Base-by-base conservation (phyloP, 352 stramenopile species). In the Globisporangium acanthophoron region DNA sequence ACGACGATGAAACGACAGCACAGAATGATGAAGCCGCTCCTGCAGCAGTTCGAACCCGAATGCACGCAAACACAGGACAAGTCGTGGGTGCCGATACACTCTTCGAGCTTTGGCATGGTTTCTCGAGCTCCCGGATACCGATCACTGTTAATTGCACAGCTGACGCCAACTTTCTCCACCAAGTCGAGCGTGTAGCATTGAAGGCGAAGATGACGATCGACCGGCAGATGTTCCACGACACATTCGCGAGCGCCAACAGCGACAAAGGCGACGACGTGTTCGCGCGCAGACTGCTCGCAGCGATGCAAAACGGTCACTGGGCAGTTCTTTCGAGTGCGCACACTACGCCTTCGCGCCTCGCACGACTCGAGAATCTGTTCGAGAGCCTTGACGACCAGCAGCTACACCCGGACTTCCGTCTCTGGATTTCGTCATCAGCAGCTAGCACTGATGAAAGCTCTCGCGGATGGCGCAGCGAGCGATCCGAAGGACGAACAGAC, bases 271-370 rank as follows among this genome's bases (percentile, higher is more conserved):
- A 70, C 48, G 50, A 63, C 3, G 21, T 15, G 2, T 84, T 90
- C 40, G 75, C 77, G 27, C 61, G 44, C 16, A 46, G 54, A 6
- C 29, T 90, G 0, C n/a, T 72, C 5, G 11, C 31, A 21, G 71
- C 78, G 3, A 78, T 83, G 54, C 62, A 72, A 24, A 85, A 75
- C 33, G 80, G 80, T 0, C 66, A 78, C 20, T 90, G 80, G 80
- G 59, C 80, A 11, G 73, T 87, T 6, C 41, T 88, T 3, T 59
- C 70, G 6, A 68, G 80, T 24, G 21, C 80, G 0, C 70, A 90
- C 24, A 33, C 58, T 2, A 58, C 50, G 3, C 40, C 63, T 0
- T 16, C 56, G 2, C 71, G 66, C 35, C 35, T 76, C 6, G 9
- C 24, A 3, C 62, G 66, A 21, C 39, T 90, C 0, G 44, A 58